Percentiles rank a stretch among this genome's conserved stretches.
phyloP scores from a whole-genome alignment of 2,329 filamentous ascomycete genomes.

The Lecanicillium sp. region DNA sequence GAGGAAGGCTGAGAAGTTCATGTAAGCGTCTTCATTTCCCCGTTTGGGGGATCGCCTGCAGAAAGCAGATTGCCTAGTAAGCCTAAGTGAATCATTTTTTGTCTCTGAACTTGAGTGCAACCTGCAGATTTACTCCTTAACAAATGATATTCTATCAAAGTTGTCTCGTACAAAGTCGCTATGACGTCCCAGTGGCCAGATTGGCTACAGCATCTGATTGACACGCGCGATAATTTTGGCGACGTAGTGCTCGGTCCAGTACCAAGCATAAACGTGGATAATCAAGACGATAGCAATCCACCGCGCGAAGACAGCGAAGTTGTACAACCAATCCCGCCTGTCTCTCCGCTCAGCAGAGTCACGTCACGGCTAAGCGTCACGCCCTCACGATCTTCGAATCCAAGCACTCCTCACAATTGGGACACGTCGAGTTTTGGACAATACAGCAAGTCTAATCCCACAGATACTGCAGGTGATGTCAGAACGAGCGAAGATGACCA shows the following conservation, averaged over 20 bases:
- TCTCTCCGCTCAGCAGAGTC: background rate
- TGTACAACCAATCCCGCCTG: background rate
- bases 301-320: background rate
- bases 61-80: background rate
- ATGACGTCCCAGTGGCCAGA: constrained; percentile 5
- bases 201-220: background rate
- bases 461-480: background rate
- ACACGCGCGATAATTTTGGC: background rate
- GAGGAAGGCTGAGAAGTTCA: background rate
- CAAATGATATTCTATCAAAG: background rate
- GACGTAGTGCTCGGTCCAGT: background rate
- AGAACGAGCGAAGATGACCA: background rate
- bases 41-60: background rate
- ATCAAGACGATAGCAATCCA: background rate
- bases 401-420: background rate
- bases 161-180: background rate
- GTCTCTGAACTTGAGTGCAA: background rate
- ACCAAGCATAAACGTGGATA: background rate
- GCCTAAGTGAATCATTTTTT: background rate
- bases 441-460: background rate
- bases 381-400: background rate
- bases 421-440: background rate
- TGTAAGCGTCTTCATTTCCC: background rate
- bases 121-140: background rate
- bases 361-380: background rate